Conservation (phyloP, 2,329 filamentous ascomycete species). For the Chaetomium olivaceum region DNA sequence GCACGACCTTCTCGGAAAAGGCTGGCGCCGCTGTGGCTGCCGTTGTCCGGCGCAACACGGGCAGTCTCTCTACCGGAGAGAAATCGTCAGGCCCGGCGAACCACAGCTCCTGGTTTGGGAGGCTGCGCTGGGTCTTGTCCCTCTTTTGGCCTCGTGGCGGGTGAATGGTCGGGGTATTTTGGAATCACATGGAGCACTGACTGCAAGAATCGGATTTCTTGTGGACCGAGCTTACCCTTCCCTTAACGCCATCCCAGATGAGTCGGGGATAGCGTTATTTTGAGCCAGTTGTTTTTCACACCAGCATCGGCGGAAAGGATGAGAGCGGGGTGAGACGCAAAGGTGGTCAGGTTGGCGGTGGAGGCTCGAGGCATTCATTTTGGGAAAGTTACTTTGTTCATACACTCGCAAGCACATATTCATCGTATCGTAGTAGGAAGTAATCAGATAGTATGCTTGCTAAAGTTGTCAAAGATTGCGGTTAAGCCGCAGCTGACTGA, state of each 20-base stretch:
- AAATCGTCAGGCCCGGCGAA: background rate
- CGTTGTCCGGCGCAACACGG: conserved; percentile 17
- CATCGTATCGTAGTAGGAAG: no score
- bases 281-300: conserved; percentile 8
- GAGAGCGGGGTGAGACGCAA: background rate
- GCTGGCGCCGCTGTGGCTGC: conserved; percentile 13
- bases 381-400: background rate
- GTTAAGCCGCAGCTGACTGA: background rate
- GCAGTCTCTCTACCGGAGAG: background rate
- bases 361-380: background rate
- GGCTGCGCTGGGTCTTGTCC: conserved; percentile 15
- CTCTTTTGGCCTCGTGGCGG: conserved; percentile 13
- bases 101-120: conserved; percentile 11
- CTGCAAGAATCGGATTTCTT: background rate
- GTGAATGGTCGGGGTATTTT: background rate
- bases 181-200: background rate
- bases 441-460: no score
- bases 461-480: background rate
- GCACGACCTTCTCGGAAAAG: conserved; percentile 12
- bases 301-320: background rate
- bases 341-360: background rate
- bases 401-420: background rate
- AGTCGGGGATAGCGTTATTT: conserved; percentile 5
- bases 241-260: no score
- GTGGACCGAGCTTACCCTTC: background rate